These are phyloP conservation scores for Lachancea mirantina DNA, from an alignment of 805 yeast species.

Conservation along the genomic window DNA sequence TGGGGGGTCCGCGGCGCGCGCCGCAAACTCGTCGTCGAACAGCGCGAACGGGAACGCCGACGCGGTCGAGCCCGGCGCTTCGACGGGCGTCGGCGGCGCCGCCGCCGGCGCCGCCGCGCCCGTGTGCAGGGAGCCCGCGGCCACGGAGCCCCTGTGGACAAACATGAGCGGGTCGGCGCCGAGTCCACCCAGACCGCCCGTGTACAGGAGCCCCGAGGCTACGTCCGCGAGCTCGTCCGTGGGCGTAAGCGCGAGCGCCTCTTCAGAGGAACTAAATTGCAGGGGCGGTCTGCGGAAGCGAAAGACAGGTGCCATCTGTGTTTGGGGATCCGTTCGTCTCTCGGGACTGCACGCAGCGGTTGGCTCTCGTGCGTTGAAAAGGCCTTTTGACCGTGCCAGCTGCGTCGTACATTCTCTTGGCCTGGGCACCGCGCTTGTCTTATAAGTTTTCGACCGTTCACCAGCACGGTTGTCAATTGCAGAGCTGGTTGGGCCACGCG, in stretches of 20 bases:
- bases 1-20: neutral
- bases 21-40: constrained; percentile 1
- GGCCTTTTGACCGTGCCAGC: no score
- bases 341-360: no score
- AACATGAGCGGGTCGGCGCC: neutral
- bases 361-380: no score
- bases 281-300: no score
- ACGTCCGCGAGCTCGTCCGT: neutral
- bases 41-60: neutral
- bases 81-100: neutral
- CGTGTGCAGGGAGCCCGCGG: neutral
- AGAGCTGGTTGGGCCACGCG: no score
- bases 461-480: no score
- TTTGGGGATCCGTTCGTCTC: no score
- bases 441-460: no score
- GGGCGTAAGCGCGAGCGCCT: constrained; percentile 4
- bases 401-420: no score
- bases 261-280: constrained; percentile 8
- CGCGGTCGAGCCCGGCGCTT: neutral
- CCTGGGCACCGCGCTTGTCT: no score
- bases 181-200: constrained; percentile 3
- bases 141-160: neutral
- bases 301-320: no score
- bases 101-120: neutral
- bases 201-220: constrained; percentile 1